Percentiles rank a stretch among this genome's conserved stretches.
Evolutionary conservation across 805 yeast species (phyloP).

Genomic region (Brettanomyces naardenensis): DNA sequence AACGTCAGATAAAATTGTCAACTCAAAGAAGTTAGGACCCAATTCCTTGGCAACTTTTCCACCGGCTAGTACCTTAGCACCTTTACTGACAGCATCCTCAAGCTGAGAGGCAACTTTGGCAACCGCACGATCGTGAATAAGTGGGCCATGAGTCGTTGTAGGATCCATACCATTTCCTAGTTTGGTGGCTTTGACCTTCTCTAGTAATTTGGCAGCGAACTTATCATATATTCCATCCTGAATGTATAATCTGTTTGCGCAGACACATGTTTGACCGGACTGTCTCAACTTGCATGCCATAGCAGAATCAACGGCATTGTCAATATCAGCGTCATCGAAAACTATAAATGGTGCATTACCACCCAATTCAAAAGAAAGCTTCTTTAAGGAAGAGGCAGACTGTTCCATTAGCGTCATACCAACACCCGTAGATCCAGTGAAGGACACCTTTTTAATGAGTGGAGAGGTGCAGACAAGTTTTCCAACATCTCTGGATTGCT

Average conservation of each 20-base stretch:
- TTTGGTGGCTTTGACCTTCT: slow-evolving; percentile 34
- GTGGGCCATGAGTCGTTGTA: slow-evolving; percentile 68
- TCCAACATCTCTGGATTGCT: slow-evolving; percentile 41
- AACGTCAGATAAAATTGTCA: slow-evolving; percentile 60
- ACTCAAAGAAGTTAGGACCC: slow-evolving; percentile 59
- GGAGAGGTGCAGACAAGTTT: slow-evolving; percentile 47
- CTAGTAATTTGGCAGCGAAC: slow-evolving; percentile 43
- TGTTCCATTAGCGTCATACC: slow-evolving; percentile 63
- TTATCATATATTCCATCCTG: slow-evolving; percentile 60
- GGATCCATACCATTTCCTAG: slow-evolving; percentile 58
- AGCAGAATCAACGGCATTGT: slow-evolving; percentile 58
- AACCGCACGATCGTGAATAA: slow-evolving; percentile 57
- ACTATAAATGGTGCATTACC: slow-evolving; percentile 78
- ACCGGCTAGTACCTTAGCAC: slow-evolving; percentile 58
- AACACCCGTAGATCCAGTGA: slow-evolving; percentile 72
- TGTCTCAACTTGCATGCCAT: slow-evolving; percentile 64
- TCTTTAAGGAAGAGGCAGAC: slow-evolving; percentile 55
- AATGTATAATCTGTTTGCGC: slow-evolving; percentile 65
- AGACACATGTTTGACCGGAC: slow-evolving; percentile 76
- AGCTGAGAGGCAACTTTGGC: slow-evolving; percentile 55
- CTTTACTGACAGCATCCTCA: slow-evolving; percentile 55
- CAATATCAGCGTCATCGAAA: slow-evolving; percentile 65
- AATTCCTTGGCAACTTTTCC: slow-evolving; percentile 47
- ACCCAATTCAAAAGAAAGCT: slow-evolving; percentile 66
- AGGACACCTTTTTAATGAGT: slow-evolving; percentile 56